Evolutionary conservation across 2,329 filamentous ascomycete species (phyloP), one percentile per base, ranked within the genome.

Genomic region (Cucurbitaria berberidis): DNA sequence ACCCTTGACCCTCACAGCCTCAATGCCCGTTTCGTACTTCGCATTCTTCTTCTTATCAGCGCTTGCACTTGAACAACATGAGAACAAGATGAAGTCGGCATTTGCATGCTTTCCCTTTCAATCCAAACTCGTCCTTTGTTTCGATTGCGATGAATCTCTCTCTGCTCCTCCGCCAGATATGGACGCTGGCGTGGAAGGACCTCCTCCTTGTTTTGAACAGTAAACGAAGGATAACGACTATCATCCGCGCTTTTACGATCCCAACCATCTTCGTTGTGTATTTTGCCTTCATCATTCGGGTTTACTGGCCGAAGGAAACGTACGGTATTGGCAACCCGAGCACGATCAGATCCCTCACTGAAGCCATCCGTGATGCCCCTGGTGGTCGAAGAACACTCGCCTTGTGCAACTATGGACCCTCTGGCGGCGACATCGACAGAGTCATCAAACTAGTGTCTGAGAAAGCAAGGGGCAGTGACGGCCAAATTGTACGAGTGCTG

Each of bases 291-390:
- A 80, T 80, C 46, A 76, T 76, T 51, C 91, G 87, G 70, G 95
- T 55, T 90, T 96, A 66, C 83, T 91, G 10, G 87, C 90, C 3
- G 85, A 88, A 1, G 86, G 88, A 1, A 76, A 81, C 1, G 93
- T 83, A 60, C 66, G 92, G 92, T 36, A 85, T 96, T 55, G 88
- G 87, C 38, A 70, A 80, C 0, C 72, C 84, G 0, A 79, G 75
- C 9, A 79, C 85, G 0, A 74, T 96, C 53, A 82, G 86, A 54
- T 81, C 83, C 3, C 79, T 96, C 5, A 64, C 78, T 19, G 77
- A 89, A 53, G 89, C 86, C 1, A 79, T 96, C 18, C 68, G 75
- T 15, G 75, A 76, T 13, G 84, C 86, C 2, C 74, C 75, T 11
- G 77, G 77, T 8, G 84, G 85, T 15, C 81, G 89, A 59, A 74